These are phyloP conservation scores for Solanum dulcamara DNA, from an alignment of 257 asterid species.

Conservation along the genomic window DNA sequence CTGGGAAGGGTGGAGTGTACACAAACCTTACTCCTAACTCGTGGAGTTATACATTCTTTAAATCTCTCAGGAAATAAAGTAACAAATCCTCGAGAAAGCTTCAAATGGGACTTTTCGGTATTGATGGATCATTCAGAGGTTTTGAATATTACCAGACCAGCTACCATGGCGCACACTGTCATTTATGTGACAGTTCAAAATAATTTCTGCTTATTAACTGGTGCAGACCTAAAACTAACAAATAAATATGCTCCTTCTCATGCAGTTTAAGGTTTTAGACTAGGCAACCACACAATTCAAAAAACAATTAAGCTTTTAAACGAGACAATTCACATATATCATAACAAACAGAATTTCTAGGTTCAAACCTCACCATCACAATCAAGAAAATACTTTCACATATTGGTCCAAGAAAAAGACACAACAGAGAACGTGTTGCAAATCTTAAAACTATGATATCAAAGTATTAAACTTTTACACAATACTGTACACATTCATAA, in stretches of 20 bases:
- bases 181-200: not conserved
- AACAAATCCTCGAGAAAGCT: not conserved
- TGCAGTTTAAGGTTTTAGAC: not conserved
- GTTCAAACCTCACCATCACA: not conserved
- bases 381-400: not conserved
- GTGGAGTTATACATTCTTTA: not conserved
- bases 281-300: not conserved
- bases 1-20: not conserved
- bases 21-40: not conserved
- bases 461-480: not conserved
- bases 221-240: not conserved
- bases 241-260: not conserved
- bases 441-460: not conserved
- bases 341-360: not conserved
- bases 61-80: not conserved
- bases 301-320: not conserved
- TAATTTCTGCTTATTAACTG: not conserved
- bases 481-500: no score
- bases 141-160: not conserved
- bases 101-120: not conserved
- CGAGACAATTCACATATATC: not conserved
- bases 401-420: not conserved
- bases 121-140: not conserved
- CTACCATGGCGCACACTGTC: not conserved
- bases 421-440: not conserved